phyloP scores from a whole-genome alignment of 345 rosid genomes.

The Brassica incana region DNA sequence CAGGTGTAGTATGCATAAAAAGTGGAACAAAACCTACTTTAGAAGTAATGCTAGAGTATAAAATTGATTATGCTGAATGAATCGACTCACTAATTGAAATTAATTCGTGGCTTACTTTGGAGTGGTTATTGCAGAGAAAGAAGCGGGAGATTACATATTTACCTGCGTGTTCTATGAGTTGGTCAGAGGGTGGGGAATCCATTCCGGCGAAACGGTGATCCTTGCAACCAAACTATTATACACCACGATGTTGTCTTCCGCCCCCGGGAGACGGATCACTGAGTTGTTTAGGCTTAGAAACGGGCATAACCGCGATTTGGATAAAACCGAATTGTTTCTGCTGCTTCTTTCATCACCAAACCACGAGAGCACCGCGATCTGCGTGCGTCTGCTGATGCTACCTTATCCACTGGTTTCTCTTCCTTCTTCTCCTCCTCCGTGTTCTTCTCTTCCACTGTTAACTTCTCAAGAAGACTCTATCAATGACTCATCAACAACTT shows the following conservation, averaged over 20 bases:
- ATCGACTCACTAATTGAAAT: too few species aligned
- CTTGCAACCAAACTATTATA: slow-evolving; percentile 21
- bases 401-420: slow-evolving; percentile 33
- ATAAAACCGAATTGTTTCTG: slow-evolving; percentile 27
- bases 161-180: too few species aligned
- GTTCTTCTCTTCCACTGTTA: slow-evolving; percentile 64
- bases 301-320: slow-evolving; percentile 28
- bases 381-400: slow-evolving; percentile 23
- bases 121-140: too few species aligned
- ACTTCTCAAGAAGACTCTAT: slow-evolving; percentile 52
- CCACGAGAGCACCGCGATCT: too few species aligned
- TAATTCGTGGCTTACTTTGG: too few species aligned
- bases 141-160: too few species aligned
- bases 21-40: too few species aligned
- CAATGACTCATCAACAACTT: slow-evolving; percentile 42
- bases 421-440: slow-evolving; percentile 26
- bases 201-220: too few species aligned
- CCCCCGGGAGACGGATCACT: slow-evolving; percentile 61
- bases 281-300: slow-evolving; percentile 41
- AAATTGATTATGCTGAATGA: too few species aligned
- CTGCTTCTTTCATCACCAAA: background rate
- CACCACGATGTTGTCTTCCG: slow-evolving; percentile 85
- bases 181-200: too few species aligned
- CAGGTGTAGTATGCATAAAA: too few species aligned
- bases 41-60: too few species aligned